Evolutionary conservation across 495 filamentous ascomycete genomes (phyloP).

Genomic region (Podospora conica): DNA sequence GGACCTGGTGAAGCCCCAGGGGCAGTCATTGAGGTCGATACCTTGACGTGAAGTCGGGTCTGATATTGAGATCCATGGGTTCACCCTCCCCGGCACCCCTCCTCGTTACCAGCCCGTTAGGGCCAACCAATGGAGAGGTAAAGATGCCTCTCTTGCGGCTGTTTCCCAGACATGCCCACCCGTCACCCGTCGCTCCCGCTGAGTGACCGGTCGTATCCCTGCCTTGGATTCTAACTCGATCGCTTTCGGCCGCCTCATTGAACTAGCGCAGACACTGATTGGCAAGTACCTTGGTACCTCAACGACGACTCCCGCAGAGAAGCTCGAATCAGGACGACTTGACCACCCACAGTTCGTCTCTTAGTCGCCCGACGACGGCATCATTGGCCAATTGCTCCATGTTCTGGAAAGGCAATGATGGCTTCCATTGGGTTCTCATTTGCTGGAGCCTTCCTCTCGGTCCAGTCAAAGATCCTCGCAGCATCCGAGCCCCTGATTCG

Average conservation of each 20-base stretch:
- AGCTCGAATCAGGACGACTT: background rate
- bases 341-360: background rate
- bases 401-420: constrained; percentile 9
- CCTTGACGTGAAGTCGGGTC: constrained; percentile 4
- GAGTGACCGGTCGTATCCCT: constrained; percentile 26
- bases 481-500: constrained; percentile 5
- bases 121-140: constrained; percentile 24
- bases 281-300: constrained; percentile 17
- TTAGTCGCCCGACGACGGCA: background rate
- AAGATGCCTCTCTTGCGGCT: constrained; percentile 23
- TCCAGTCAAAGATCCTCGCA: background rate
- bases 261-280: constrained; percentile 2
- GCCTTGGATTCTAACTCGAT: constrained; percentile 27
- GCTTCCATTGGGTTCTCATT: background rate
- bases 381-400: constrained; percentile 5
- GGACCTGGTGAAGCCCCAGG: too few species aligned
- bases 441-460: constrained; percentile 1
- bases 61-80: constrained; percentile 2
- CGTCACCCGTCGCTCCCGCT: constrained; percentile 28
- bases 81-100: constrained; percentile 1
- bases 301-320: constrained; percentile 13
- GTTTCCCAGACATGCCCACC: constrained; percentile 19
- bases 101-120: constrained; percentile 15
- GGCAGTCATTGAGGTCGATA: too few species aligned
- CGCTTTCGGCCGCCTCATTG: constrained; percentile 28